Evolutionary conservation across 139 green algal species (phyloP), one percentile per base, ranked within the genome.

Genomic region (Chlorella sp.): DNA sequence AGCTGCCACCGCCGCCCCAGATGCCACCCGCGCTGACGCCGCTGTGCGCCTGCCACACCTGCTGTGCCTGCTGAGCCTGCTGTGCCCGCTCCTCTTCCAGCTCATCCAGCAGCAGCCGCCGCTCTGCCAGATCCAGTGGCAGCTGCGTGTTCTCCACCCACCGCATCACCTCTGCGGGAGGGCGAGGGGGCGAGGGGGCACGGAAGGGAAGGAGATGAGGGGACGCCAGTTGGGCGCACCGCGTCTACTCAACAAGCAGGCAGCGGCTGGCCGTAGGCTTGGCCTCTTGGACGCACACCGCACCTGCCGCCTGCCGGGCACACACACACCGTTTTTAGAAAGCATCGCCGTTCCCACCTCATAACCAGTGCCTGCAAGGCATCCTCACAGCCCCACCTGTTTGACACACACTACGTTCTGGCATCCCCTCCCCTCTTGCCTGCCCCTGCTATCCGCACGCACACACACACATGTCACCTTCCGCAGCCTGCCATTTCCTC

Each of bases 131-230:
- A 39, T 1, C 19, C 18, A 89, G n/a, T 30, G 71, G 85, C 42
- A 89, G 85, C 85, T 83, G n/a, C 32, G 85, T 75, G 0, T 82
- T 32, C 42, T 73, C 22, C 69, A 89, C 71, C 85, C 85, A 89
- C 7, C 85, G 85, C 42, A 37, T 48, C 71, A 89, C 85, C 32
- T 34, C 85, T 89, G 84, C 39, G 68, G 57, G 28, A 40, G 60
- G 40, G 32, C 34, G 9, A 48, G n/a, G 12, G 36, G 53, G 77
- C 3, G 21, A n/a, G 36, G 53, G 77, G 24, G 21, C 24, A 32
- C 61, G 5, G 40, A 32, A 82, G 5, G 40, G 22, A 37, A 36
- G 69, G 26, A 77, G 26, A 28, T 21, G 69, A 77, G 32, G 32
- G 69, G 26, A 77, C 16, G 69, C 5, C 21, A 28, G 4, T 71